Percentiles rank a stretch among this genome's conserved stretches.
phyloP scores from a whole-genome alignment of 306 rosid species.

The Sicyos baderoa region DNA sequence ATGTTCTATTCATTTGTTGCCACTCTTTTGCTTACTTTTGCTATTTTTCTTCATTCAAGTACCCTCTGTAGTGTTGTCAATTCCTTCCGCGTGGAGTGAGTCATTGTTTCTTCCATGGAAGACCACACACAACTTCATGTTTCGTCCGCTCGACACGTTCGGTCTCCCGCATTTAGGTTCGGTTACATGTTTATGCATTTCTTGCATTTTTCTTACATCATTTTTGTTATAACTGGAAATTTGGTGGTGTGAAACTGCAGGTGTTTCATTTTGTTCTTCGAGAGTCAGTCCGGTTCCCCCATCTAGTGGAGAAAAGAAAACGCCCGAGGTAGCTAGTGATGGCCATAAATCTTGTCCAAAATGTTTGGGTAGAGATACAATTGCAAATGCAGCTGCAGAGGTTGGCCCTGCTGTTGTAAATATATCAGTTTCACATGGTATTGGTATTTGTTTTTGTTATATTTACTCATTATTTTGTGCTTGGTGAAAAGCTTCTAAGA shows the following conservation, averaged over 20 bases:
- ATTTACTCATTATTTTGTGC: not conserved
- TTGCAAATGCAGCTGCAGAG: constrained; percentile 79
- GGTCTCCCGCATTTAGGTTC: constrained; percentile 30
- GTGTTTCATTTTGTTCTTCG: constrained; percentile 36
- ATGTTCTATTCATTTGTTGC: not conserved
- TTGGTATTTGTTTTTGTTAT: not conserved
- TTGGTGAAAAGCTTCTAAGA: not conserved
- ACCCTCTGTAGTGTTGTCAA: constrained; percentile 18
- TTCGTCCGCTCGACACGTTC: no score
- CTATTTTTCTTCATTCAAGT: constrained; percentile 28
- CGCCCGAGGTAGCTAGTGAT: constrained; percentile 20
- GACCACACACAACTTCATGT: no score
- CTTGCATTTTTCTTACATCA: not conserved
- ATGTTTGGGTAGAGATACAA: constrained; percentile 63
- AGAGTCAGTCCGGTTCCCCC: constrained; percentile 34
- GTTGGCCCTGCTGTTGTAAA: constrained; percentile 88
- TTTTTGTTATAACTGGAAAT: not conserved
- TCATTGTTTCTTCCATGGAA: constrained; percentile 25
- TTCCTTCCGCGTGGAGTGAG: constrained; percentile 32
- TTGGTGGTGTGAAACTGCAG: constrained; percentile 29
- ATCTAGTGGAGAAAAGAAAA: constrained; percentile 33
- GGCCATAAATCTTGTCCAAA: constrained; percentile 32
- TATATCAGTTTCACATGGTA: constrained; percentile 57
- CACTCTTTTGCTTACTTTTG: not conserved
- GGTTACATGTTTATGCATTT: constrained; percentile 7